These are phyloP conservation scores for Gastrolobium bilobum DNA, from an alignment of 306 rosid genomes.

Conservation along the genomic window DNA sequence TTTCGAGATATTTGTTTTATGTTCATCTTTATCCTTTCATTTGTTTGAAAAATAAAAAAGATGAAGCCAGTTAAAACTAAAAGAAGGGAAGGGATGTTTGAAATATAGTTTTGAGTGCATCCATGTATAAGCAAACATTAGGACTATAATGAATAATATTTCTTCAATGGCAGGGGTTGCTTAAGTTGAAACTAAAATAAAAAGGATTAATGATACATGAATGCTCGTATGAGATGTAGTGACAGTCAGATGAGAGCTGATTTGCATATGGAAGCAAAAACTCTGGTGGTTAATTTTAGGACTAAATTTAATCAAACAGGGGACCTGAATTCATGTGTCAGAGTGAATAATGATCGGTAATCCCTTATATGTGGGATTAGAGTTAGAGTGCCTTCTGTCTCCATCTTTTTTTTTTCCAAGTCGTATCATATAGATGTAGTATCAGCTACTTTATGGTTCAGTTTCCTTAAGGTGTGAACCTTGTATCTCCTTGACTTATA, in stretches of 20 bases:
- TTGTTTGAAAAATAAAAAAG: conserved; percentile 23
- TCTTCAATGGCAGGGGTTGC: conserved; percentile 31
- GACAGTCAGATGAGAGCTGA: background rate
- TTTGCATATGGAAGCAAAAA: conserved; percentile 5
- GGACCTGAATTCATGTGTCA: background rate
- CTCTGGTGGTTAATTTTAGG: conserved; percentile 9
- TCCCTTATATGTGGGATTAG: conserved; percentile 4
- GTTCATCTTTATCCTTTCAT: conserved; percentile 31
- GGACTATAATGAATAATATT: conserved; percentile 14
- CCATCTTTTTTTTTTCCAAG: background rate
- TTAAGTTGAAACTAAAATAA: conserved; percentile 28
- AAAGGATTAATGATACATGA: conserved; percentile 31
- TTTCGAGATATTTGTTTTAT: conserved; percentile 14
- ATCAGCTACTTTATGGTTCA: conserved; percentile 27
- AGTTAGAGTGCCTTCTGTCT: background rate
- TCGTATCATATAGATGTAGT: background rate
- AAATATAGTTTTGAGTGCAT: conserved; percentile 7
- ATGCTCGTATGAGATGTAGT: conserved; percentile 27
- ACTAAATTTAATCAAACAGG: conserved; percentile 29
- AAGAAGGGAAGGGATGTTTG: background rate
- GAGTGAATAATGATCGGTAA: conserved; percentile 32
- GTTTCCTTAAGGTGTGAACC: conserved; percentile 18
- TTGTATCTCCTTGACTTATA: background rate
- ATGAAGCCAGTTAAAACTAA: conserved; percentile 1
- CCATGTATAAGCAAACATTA: conserved; percentile 28